Base-by-base conservation (phyloP, 352 stramenopile genomes). In the Phytophthora chlamydospora region DNA sequence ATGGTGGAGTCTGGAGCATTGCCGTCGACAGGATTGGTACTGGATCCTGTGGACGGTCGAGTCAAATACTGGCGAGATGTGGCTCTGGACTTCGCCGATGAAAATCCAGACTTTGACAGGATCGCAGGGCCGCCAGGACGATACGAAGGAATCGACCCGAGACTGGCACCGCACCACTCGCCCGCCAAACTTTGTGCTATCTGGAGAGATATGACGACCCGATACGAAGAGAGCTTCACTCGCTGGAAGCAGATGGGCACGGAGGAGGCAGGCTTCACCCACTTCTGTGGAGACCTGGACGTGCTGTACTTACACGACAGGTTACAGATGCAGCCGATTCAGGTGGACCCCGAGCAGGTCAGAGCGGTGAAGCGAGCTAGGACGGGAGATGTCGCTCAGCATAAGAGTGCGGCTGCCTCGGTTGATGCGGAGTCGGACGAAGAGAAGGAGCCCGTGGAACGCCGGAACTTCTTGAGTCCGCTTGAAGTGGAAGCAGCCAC, bases 11-110 rank as follows among this genome's bases (percentile, higher is more conserved):
- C 57, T 1, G 57, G 57, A 19, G 42, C 42, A 14, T 9, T 66
- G 44, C 58, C 50, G 17, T 66, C 58, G 17, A 50, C 41, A 21
- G 58, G 58, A 34, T 8, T 55, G 31, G 9, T 41, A 1, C 32
- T 65, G 3, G 39, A 48, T 36, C 11, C 32, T 0, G 35, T 39
- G 2, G 40, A 53, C n/a, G 57, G 57, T 13, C 31, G 47, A 16
- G 12, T 38, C 29, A 61, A 61, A 31, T 66, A 55, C 16, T 66
- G 58, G 58, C 45, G 36, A 55, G 58, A 61, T 50, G 58, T 66
- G 33, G 49, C 58, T 3, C 16, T 12, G 21, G 43, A 24, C 17
- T 66, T 50, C 24, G 32, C 34, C 9, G 47, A 40, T 47, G 33
- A 17, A 8, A 33, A 52, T 42, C 31, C 57, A 17, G 29, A 38